Percentiles rank a stretch among this genome's conserved stretches.
Conservation (phyloP, 164 flowering plant genomes). For the Euptelea pleiosperma region DNA sequence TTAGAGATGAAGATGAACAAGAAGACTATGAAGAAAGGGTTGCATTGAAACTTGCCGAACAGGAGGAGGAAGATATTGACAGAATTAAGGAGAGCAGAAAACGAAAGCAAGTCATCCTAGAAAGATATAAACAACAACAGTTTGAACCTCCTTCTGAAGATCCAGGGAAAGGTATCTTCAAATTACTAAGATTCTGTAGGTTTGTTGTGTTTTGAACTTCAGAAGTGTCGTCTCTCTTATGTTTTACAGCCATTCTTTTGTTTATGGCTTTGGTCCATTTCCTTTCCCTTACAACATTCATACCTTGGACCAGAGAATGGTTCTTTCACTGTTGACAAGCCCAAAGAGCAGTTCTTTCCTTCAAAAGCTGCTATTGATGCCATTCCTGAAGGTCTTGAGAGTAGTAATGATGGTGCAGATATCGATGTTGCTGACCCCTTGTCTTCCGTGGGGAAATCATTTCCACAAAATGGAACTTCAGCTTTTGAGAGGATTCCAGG, state of each 20-base stretch:
- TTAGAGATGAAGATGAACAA: constrained; percentile 61
- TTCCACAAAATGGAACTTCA: constrained; percentile 44
- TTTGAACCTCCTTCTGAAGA: constrained; percentile 23
- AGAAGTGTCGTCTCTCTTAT: background rate
- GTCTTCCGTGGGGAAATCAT: constrained; percentile 61
- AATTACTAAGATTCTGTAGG: background rate
- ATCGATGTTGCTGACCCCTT: constrained; percentile 37
- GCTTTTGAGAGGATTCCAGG: constrained; percentile 31
- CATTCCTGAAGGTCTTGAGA: constrained; percentile 28
- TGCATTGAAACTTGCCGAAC: constrained; percentile 58
- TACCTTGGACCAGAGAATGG: constrained; percentile 28
- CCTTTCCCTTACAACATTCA: too few relatives aligned
- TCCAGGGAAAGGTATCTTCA: constrained; percentile 38
- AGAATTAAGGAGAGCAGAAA: constrained; percentile 88
- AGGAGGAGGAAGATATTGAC: constrained; percentile 85
- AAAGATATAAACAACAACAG: constrained; percentile 64
- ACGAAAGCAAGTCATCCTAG: constrained; percentile 77
- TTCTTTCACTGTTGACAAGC: constrained; percentile 12
- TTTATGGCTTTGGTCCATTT: too few relatives aligned
- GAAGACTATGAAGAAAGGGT: constrained; percentile 62
- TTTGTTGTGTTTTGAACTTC: background rate
- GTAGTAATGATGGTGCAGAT: constrained; percentile 36
- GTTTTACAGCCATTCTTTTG: background rate
- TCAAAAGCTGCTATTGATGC: constrained; percentile 20
- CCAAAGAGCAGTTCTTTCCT: constrained; percentile 21